Evolutionary conservation across 306 rosid species (phyloP).

Genomic region (Ochetophila trinervis): DNA sequence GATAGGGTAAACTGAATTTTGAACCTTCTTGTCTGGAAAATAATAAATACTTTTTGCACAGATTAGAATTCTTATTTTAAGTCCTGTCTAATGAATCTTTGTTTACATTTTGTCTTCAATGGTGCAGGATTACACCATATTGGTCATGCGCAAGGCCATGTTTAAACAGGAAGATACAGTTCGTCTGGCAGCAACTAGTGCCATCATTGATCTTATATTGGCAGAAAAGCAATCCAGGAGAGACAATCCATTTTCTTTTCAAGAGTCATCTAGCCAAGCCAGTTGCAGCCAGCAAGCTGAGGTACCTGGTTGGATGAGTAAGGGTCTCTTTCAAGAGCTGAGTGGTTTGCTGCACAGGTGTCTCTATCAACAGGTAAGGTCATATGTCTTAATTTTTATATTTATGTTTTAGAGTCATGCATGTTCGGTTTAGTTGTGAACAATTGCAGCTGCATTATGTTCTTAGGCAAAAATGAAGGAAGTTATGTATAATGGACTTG

Average conservation of each 20-base stretch:
- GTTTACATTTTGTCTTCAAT: neutral
- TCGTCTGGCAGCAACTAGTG: conserved; percentile 38
- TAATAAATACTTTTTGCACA: neutral
- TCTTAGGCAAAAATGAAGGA: conserved; percentile 40
- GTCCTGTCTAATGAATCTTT: neutral
- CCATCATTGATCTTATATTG: conserved; percentile 35
- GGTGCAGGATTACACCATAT: conserved; percentile 37
- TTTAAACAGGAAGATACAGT: conserved; percentile 36
- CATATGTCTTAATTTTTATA: neutral
- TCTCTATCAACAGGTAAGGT: conserved; percentile 37
- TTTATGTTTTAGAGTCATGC: neutral
- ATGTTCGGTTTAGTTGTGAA: conserved; percentile 6
- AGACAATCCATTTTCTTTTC: conserved; percentile 26
- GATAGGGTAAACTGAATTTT: no score
- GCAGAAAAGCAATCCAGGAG: conserved; percentile 38
- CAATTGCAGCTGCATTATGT: conserved; percentile 1
- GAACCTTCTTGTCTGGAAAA: neutral
- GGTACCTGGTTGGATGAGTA: conserved; percentile 8
- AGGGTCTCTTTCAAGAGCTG: conserved; percentile 40
- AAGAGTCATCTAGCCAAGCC: conserved; percentile 49
- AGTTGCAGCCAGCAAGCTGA: conserved; percentile 41
- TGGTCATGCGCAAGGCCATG: conserved; percentile 47
- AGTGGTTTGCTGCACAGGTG: conserved; percentile 43
- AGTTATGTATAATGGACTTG: conserved; percentile 37
- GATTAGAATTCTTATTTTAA: neutral